phyloP scores from a whole-genome alignment of 495 filamentous ascomycete species.

The Hypomontagnella monticulosa region DNA sequence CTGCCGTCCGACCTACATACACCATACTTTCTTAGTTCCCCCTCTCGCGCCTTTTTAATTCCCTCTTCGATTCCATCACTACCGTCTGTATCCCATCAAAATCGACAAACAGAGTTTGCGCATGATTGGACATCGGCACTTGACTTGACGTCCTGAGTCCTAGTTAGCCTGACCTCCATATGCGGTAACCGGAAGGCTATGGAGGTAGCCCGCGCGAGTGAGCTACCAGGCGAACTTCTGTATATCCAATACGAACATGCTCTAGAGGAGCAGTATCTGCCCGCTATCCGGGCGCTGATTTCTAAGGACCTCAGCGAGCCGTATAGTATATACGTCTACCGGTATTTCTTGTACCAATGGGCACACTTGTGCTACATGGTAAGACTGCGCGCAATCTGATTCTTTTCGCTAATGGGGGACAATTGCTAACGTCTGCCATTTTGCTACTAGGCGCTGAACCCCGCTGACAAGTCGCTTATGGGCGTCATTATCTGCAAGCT shows the following conservation, averaged over 20 bases:
- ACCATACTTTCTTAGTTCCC: background rate
- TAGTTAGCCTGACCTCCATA: constrained; percentile 1
- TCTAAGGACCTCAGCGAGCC: constrained; percentile 97
- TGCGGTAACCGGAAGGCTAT: constrained; percentile 24
- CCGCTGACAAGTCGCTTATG: constrained; percentile 61
- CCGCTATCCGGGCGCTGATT: constrained; percentile 90
- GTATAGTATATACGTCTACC: constrained; percentile 99
- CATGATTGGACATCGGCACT: constrained; percentile 1
- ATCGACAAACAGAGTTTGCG: background rate
- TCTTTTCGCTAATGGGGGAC: background rate
- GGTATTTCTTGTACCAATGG: constrained; percentile 99
- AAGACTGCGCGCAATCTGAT: constrained; percentile 17
- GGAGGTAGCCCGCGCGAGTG: constrained; percentile 37
- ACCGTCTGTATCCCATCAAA: background rate
- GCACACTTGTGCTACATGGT: constrained; percentile 94
- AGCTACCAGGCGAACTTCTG: constrained; percentile 65
- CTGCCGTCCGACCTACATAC: constrained; percentile 31
- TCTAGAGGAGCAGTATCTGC: constrained; percentile 82
- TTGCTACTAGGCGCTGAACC: constrained; percentile 70
- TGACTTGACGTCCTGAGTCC: background rate
- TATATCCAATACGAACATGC: constrained; percentile 86
- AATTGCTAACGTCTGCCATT: background rate
- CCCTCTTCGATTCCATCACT: background rate
- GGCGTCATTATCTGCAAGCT: constrained; percentile 98
- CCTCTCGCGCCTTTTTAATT: background rate